These are phyloP conservation scores for Wickerhamiella hasegawae DNA, from an alignment of 805 yeast genomes.

Conservation along the genomic window DNA sequence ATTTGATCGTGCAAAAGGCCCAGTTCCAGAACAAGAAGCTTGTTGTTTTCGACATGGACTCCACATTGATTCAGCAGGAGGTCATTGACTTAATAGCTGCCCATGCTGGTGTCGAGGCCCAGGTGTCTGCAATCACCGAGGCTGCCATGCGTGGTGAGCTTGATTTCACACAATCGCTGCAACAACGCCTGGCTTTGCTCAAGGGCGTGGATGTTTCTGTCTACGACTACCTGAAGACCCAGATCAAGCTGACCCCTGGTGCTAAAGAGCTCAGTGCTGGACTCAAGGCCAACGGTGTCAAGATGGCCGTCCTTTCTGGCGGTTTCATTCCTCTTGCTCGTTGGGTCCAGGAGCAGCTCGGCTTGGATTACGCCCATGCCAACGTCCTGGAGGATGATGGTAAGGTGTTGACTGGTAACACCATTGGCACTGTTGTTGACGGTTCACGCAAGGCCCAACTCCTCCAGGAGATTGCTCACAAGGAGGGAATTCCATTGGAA, in stretches of 20 bases:
- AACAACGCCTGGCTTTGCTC: conserved; percentile 58
- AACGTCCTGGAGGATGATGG: conserved; percentile 38
- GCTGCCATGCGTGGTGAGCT: conserved; percentile 95
- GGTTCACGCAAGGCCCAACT: conserved; percentile 70
- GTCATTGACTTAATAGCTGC: conserved; percentile 93
- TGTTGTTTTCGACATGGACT: conserved; percentile 94
- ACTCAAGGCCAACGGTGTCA: conserved; percentile 44
- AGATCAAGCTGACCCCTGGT: conserved; percentile 71
- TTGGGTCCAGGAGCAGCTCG: conserved; percentile 48
- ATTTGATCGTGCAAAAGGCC: conserved; percentile 28
- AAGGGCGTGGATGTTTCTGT: conserved; percentile 62
- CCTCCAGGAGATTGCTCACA: conserved; percentile 30
- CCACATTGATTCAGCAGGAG: conserved; percentile 89
- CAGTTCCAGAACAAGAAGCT: conserved; percentile 31
- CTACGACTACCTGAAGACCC: conserved; percentile 62
- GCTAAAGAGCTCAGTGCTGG: conserved; percentile 54
- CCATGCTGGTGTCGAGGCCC: conserved; percentile 73
- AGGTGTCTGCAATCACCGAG: conserved; percentile 79
- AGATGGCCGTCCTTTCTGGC: conserved; percentile 81
- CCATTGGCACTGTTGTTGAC: conserved; percentile 71
- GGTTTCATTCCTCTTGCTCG: conserved; percentile 85
- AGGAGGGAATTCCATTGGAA: conserved; percentile 18
- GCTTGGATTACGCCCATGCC: conserved; percentile 80
- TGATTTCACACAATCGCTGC: conserved; percentile 71
- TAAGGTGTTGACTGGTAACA: conserved; percentile 50